Evolutionary conservation across 2,329 filamentous ascomycete genomes (phyloP).

Genomic region (Cordyceps cicadae): DNA sequence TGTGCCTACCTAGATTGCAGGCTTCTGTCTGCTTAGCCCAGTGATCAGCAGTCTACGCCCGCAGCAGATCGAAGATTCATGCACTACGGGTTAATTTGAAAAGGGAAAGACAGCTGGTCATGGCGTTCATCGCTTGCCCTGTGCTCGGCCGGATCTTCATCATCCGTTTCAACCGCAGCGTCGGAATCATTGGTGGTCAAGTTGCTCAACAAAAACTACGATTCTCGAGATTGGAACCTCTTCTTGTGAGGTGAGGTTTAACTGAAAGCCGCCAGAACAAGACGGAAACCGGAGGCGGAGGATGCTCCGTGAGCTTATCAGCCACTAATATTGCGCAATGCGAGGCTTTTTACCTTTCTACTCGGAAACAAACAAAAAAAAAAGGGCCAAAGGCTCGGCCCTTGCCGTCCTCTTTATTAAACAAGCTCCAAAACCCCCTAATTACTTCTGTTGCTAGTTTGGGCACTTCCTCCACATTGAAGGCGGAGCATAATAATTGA

Average conservation of each 20-base stretch:
- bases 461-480: not conserved
- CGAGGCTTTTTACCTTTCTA: not conserved
- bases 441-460: not conserved
- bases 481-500: not conserved
- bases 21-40: not conserved
- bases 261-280: no score
- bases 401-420: not conserved
- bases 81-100: not conserved
- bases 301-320: not conserved
- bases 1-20: slow-evolving; percentile 1
- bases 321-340: no score
- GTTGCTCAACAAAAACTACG: no score
- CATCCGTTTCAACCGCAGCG: not conserved
- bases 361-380: no score
- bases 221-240: not conserved
- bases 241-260: not conserved
- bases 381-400: not conserved
- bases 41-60: not conserved
- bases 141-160: not conserved
- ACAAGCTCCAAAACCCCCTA: no score
- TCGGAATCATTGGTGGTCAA: not conserved
- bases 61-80: not conserved
- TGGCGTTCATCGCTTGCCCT: not conserved
- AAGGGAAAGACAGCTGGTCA: not conserved
- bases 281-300: no score